Base-by-base conservation (phyloP, 768 basidiomycete species). In the Pisolithus orientalis region DNA sequence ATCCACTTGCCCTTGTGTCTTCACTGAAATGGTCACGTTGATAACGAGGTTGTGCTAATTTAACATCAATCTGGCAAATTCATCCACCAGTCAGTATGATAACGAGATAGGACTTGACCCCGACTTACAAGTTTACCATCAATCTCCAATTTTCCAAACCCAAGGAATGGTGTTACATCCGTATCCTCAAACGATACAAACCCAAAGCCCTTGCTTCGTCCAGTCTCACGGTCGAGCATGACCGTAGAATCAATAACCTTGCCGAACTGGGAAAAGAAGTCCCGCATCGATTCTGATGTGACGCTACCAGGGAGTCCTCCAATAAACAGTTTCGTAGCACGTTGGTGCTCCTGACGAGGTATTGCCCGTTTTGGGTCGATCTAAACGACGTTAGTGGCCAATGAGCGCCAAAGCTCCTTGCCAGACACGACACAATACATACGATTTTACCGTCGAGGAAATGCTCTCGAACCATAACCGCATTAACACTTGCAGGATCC, bases 351-450 rank as follows among this genome's bases (percentile, higher is more conserved):
- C 67, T 94, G 90, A 55, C 94, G 80, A 9, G 96, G 96, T 58
- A 98, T 96, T 2, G 96, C 96, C 51, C 95, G 85, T 73, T 99
- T 99, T n/a, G 96, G 96, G 65, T 99, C 96, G 67, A 99, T 99
- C 95, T 99, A 25, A 49, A 17, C 47, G 16, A 65, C 50, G 39
- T 46, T 31, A 58, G 46, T 43, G 38, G 7, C 21, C 13, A 70
- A 70, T 67, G 57, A 66, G 60, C 45, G 39, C 9, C 38, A 45
- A 43, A 17, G 51, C 45, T 39, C 51, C 47, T 46, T 40, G 42
- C 50, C 50, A 54, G 39, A 60, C 53, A 57, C 44, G 51, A 78
- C 52, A 59, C 42, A 58, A 58, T 66, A 65, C 93, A 70, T 69
- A 97, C 96, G 60, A 93, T 90, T 76, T 98, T 98, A 52, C 96